Base-by-base conservation (phyloP, 371 early-diverging fungal species). In the Circinella minor region DNA sequence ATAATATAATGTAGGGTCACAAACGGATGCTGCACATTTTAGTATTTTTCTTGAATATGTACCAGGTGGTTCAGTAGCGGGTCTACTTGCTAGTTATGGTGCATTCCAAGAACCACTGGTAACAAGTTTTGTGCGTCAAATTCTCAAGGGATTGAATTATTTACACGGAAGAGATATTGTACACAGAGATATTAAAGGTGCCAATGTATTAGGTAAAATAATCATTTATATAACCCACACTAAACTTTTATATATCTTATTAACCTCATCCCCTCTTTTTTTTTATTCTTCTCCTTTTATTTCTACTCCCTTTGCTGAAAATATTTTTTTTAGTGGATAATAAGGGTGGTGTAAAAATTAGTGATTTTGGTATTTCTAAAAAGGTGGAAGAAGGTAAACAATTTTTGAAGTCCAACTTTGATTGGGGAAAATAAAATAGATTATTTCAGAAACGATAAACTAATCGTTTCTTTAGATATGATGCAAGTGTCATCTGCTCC, bases 331-430 rank as follows among this genome's bases (percentile, higher is more conserved):
- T 67, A 63, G 93, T 99, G 11, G 97, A 98, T 80, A 91, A 92
- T 72, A 89, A 94, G 63, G 97, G 97, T 17, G 86, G 89, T 48
- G 94, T 96, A 60, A 99, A 99, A 84, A 98, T 99, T 46, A 93
- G 97, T 3, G 99, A 99, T 80, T 99, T 99, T 90, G 99, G 99
- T 15, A 94, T 99, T 48, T 96, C 99, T 4, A 99, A 99, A 80
- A 95, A 96, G 73, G 89, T 94, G 15, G 92, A 92, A 74, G 93
- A 91, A 77, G 88, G 86, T 77, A 86, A 81, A 57, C 27, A 27
- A 27, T 27, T 27, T 27, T 27, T 27, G 27, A 27, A 27, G 2
- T 27, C 27, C 27, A 27, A 27, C n/a, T 27, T 27, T 27, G 27
- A 27, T 27, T 27, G 27, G 27, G 27, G 0, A 27, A 27, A 27